Base-by-base conservation (phyloP, 148 eudicot species). In the Chenopodium quinoa region DNA sequence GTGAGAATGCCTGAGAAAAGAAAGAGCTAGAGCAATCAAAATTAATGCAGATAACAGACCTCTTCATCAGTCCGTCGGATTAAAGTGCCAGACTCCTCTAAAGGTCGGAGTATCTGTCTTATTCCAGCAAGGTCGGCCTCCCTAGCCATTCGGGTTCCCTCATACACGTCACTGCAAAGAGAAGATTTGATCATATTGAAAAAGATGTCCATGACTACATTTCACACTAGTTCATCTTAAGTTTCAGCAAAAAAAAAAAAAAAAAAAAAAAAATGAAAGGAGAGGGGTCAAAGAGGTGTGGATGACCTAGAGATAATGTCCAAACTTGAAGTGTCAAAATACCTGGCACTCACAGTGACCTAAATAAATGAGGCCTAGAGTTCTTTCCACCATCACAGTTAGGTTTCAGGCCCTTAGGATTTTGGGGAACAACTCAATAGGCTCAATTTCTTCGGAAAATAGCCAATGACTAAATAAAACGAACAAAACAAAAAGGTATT, bases 111-210 rank as follows among this genome's bases (percentile, higher is more conserved):
- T 73, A 96, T 73, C 76, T 93, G 91, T 84, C 89, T 88, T 82
- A 96, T 90, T 71, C 90, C 90, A 27, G 91, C 78, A 82, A 96
- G 73, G 86, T 96, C 99, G 31, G 85, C 34, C 54, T 83, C 91
- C 79, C 85, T 90, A 74, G 98, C 98, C 93, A 88, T 89, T 46
- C 99, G 90, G 52, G 92, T 96, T 75, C 99, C 99, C 90, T 96
- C 99, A 83, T 96, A 96, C 62, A 96, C 88, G 89, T 96, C 99
- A 82, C 99, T 96, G 89, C 73, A 34, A 73, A 66, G 50, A 64
- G n/a, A 32, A n/a, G 2, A 29, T 40, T 47, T 63, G 27, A 66
- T 70, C 14, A 77, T 3, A 34, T 71, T 79, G 3, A 60, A 2
- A 7, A 72, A 25, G 34, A 80, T 32, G 14, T n/a, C 16, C 52